A percentile compares a stretch with the other conserved stretches of the same genome.
These are phyloP conservation scores for Funneliformis mosseae DNA, from an alignment of 192 early-diverging fungal genomes.

Conservation along the genomic window DNA sequence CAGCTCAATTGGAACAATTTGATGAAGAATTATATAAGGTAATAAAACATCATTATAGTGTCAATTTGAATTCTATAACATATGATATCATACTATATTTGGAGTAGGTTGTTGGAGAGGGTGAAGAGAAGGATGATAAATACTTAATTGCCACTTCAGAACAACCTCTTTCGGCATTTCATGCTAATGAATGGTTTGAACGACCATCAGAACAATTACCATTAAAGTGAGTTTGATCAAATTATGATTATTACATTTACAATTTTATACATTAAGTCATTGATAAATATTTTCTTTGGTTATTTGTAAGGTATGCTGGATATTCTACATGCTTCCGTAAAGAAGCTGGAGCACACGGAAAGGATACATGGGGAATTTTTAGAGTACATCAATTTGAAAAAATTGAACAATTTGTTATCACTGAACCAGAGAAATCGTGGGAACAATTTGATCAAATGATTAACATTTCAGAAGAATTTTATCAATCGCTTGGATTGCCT, in stretches of 20 bases:
- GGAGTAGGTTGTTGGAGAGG: slow-evolving; percentile 63
- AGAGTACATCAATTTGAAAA: slow-evolving; percentile 99
- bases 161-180: slow-evolving; percentile 97
- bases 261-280: neutral
- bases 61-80: neutral
- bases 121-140: slow-evolving; percentile 85
- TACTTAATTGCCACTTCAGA: slow-evolving; percentile 99
- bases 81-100: slow-evolving; percentile 17
- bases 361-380: slow-evolving; percentile 99
- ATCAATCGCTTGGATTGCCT: slow-evolving; percentile 90
- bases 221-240: slow-evolving; percentile 62
- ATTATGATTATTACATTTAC: neutral
- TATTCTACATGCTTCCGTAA: slow-evolving; percentile 99
- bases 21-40: slow-evolving; percentile 98
- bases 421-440: slow-evolving; percentile 97
- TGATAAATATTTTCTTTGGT: slow-evolving; percentile 16
- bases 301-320: slow-evolving; percentile 73
- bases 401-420: slow-evolving; percentile 97
- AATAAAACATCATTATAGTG: neutral
- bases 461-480: slow-evolving; percentile 87
- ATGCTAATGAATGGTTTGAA: slow-evolving; percentile 94
- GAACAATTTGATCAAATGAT: slow-evolving; percentile 99
- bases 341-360: slow-evolving; percentile 96
- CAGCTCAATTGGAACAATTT: slow-evolving; percentile 96
- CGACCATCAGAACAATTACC: slow-evolving; percentile 92